Evolutionary conservation across 768 basidiomycete genomes (phyloP), one percentile per base, ranked within the genome.

Genomic region (Phanerodontia chrysosporium): DNA sequence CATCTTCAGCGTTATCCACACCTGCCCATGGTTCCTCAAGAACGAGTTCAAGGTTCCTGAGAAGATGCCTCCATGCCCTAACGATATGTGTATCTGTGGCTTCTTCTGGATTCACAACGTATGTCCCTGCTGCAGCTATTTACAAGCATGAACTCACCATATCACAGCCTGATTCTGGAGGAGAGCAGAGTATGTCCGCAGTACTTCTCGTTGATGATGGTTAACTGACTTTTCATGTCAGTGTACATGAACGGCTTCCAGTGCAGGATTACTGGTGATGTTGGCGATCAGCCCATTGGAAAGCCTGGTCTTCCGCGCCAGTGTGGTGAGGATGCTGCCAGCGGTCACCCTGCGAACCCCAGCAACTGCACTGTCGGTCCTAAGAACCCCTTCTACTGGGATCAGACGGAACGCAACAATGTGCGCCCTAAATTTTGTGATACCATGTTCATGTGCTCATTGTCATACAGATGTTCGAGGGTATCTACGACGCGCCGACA

Each of bases 231-330:
- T 30, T 8, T 44, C 27, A 21, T 18, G 3, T 45, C 25, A 64
- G 83, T 83, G 66, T 90, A 87, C 70, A 89, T 89, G 87, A 89
- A 83, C 55, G 86, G 83, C 3, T 89, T 89, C 78, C 79, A 80
- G 60, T 90, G 89, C 72, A 79, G 81, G 55, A 67, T 89, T 54
- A 83, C 82, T 0, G 73, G 74, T 27, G 75, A 83, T 2, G 81
- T 78, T 0, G 83, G 83, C 2, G 76, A 62, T 24, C 77, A 80
- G 2, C 67, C 79, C 0, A 71, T 87, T 10, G 85, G 85, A 0
- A 74, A 78, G n/a, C 71, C 87, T 22, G 75, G 84, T 60, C 70
- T 88, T 16, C 72, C 88, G n/a, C 78, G 83, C 22, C 80, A 86
- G 29, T 90, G 89, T 59, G 86, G 85, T 0, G 76, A 78, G 7